Evolutionary conservation across 805 yeast species (phyloP), one percentile per base, ranked within the genome.

Genomic region (Priceomyces castillae): DNA sequence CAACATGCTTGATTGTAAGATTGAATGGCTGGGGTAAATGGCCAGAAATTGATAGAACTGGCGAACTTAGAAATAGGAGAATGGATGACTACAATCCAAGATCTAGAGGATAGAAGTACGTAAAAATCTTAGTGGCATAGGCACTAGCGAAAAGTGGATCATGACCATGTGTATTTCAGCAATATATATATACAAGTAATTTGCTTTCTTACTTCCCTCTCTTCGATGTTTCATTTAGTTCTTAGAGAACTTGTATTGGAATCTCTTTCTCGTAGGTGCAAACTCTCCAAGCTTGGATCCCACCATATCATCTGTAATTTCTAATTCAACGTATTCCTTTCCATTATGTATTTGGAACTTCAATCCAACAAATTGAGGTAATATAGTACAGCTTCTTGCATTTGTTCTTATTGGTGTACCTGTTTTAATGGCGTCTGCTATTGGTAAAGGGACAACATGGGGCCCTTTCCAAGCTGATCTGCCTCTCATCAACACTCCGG

Each of bases 281-380:
- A 88, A 94, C 64, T 92, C 97, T 1, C 99, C 99, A 43, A 94
- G 71, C 62, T 92, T 94, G 53, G 83, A 79, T 15, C 99, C 99
- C 47, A 94, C 97, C 99, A 94, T 94, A 55, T 94, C 94, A 61
- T 94, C 97, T 7, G 85, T 80, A 22, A 94, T 78, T 51, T 84
- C 88, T 41, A 94, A 76, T 40, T 89, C 88, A 31, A 90, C 95
- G 60, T 90, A 94, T 54, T 89, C 95, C 60, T 85, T 87, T 22
- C 99, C 99, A 66, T 94, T 94, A 68, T 94, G 99, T 28, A 94
- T 87, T 65, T 94, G 96, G 65, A 94, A 94, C 55, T 82, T 85
- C 44, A 94, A 73, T 3, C 99, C 99, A 26, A 94, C 96, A 67
- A 94, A 92, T 61, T 89, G 95, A 16, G 99, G 99, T 39, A 94